Evolutionary conservation across 805 yeast species (phyloP), one percentile per base, ranked within the genome.

Genomic region (Ogataea degrootiae): DNA sequence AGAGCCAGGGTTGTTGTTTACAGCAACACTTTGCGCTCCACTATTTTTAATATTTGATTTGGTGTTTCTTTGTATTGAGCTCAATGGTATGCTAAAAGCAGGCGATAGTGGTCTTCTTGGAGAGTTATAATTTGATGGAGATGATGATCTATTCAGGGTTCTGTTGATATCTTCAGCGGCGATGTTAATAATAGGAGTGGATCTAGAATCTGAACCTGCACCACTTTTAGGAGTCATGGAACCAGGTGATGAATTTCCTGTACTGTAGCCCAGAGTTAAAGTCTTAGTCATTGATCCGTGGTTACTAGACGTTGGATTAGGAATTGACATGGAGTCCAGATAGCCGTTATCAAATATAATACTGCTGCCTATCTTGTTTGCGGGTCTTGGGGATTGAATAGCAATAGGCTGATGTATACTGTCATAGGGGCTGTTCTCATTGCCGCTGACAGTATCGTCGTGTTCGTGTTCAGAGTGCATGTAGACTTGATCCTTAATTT

Each of bases 91-190:
- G 66, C 50, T 65, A 64, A 63, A 71, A 53, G 74, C 74, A 2
- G 85, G 81, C 1, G 85, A 81, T 6, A 81, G 67, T 33, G 76
- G 80, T 49, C 84, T 65, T 57, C 83, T 69, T 15, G 86, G 86
- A 1, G 85, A 77, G 37, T 67, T 45, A 49, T 65, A 55, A 8
- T 41, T 51, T 9, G 62, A 54, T 23, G 53, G 64, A 40, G 57
- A 59, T 12, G 43, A 19, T 6, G 51, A 45, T 35, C 52, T 44
- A 37, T 41, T 53, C 6, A 49, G 17, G 3, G 43, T 43, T 16
- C 42, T 42, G 7, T 26, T 33, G n/a, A 50, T 22, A 11, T 59
- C 63, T 12, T 56, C 58, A 6, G 49, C 47, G 5, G 59, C 47
- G 5, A 65, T 55, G 37, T 54, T 53, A 12, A 66, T 58, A 6